phyloP scores from a whole-genome alignment of 1,139 yeast species.

The Protomyces inouyei region DNA sequence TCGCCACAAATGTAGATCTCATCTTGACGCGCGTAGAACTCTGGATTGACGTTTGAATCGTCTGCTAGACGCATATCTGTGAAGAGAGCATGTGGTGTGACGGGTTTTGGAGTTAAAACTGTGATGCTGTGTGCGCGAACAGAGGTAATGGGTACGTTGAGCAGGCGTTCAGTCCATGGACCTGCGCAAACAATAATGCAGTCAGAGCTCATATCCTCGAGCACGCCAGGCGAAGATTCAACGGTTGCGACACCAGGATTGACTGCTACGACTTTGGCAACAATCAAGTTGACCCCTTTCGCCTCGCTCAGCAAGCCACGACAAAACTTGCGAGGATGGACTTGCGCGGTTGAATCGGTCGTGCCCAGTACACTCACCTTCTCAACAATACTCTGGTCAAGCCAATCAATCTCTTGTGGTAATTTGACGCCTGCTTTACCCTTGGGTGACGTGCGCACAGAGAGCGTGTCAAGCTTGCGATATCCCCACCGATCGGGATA shows the following conservation, averaged over 20 bases:
- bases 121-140: conserved; percentile 93
- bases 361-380: conserved; percentile 82
- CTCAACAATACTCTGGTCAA: conserved; percentile 57
- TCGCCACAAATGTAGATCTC: conserved; percentile 98
- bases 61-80: conserved; percentile 74
- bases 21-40: conserved; percentile 88
- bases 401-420: conserved; percentile 80
- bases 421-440: conserved; percentile 37
- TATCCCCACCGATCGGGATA: conserved; percentile 84
- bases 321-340: conserved; percentile 91
- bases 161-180: conserved; percentile 89
- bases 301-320: conserved; percentile 74
- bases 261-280: conserved; percentile 52
- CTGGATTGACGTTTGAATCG: conserved; percentile 61
- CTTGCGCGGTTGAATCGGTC: conserved; percentile 87
- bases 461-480: conserved; percentile 77
- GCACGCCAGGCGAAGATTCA: conserved; percentile 1
- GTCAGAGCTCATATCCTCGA: conserved; percentile 50
- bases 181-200: conserved; percentile 83
- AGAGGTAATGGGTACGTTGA: conserved; percentile 91
- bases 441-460: conserved; percentile 69
- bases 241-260: conserved; percentile 12
- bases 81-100: conserved; percentile 89
- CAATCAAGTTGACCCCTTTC: conserved; percentile 72
- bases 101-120: conserved; percentile 64